Conservation (phyloP, 176 grass and related monocot genomes). For the Melocanna baccifera region DNA sequence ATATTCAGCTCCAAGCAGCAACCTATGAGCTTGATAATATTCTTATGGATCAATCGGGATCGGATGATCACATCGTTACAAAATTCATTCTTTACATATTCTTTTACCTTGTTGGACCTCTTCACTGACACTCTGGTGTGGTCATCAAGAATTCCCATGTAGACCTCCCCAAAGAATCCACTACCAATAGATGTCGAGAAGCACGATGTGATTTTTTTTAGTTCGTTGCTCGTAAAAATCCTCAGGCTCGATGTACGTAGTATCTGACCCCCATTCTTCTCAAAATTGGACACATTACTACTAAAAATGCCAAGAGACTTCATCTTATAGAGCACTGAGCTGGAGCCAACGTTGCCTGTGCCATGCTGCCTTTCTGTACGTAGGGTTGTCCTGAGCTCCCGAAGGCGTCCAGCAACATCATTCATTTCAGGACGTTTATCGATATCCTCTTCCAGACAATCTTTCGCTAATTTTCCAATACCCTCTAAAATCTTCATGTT, state of each 20-base stretch:
- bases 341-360: no score
- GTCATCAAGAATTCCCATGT: neutral
- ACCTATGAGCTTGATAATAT: neutral
- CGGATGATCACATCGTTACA: neutral
- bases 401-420: neutral
- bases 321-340: no score
- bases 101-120: neutral
- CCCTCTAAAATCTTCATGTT: neutral
- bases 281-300: neutral
- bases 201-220: neutral
- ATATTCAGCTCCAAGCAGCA: slow-evolving; percentile 14
- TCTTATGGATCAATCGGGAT: neutral
- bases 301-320: no score
- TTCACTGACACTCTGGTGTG: neutral
- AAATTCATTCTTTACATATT: neutral
- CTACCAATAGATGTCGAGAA: neutral
- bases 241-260: neutral
- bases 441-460: neutral
- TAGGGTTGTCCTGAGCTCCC: neutral
- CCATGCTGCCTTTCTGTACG: no score
- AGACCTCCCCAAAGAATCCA: neutral
- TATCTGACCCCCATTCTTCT: neutral
- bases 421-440: neutral
- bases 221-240: neutral
- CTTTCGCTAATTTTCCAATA: neutral